Evolutionary conservation across 1,139 yeast genomes (phyloP).

Genomic region (Magnusiomyces tetraspermus): DNA sequence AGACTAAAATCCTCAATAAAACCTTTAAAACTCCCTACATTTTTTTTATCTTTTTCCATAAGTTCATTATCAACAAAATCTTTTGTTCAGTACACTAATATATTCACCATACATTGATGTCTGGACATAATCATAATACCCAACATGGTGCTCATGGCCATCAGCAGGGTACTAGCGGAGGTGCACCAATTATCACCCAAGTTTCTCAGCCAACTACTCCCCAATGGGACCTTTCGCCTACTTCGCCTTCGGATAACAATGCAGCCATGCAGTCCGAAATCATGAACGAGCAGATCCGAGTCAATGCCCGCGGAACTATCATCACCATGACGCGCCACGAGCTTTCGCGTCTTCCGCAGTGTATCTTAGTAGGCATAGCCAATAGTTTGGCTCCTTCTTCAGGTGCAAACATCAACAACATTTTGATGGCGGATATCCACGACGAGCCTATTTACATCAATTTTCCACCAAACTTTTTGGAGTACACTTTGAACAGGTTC

Average conservation of each 20-base stretch:
- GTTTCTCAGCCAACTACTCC: not conserved
- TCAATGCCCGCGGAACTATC: constrained; percentile 53
- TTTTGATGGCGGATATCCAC: constrained; percentile 9
- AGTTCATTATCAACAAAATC: no score
- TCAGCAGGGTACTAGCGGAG: no score
- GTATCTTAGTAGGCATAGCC: constrained; percentile 83
- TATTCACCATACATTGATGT: no score
- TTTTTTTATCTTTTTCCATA: no score
- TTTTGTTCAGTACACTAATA: no score
- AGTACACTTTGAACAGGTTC: constrained; percentile 66
- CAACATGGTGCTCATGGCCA: no score
- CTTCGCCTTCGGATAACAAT: not conserved
- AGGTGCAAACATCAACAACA: constrained; percentile 1
- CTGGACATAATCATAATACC: no score
- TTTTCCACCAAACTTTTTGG: constrained; percentile 79
- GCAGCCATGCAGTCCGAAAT: not conserved
- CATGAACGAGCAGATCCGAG: constrained; percentile 35
- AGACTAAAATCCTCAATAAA: no score
- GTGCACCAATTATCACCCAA: not conserved
- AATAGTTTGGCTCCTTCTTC: constrained; percentile 59
- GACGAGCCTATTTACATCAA: constrained; percentile 33
- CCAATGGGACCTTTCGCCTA: no score
- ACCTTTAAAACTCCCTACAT: no score
- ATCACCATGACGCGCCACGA: constrained; percentile 79
- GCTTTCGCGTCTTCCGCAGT: constrained; percentile 83